Evolutionary conservation across 768 basidiomycete genomes (phyloP), one percentile per base, ranked within the genome.

Genomic region (Agaricus blazei): DNA sequence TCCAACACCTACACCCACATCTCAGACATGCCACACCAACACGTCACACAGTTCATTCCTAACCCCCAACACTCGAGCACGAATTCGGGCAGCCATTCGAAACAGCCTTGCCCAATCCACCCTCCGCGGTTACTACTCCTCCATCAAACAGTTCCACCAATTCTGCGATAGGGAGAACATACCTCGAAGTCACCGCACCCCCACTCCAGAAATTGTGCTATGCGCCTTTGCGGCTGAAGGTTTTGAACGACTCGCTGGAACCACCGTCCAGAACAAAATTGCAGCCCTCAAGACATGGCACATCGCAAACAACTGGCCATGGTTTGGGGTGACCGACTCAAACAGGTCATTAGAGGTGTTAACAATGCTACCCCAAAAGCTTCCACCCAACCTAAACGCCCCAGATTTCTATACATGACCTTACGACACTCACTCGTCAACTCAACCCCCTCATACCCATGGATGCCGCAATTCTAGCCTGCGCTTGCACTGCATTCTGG

Each of bases 271-370:
- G 9, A 68, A 63, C 7, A 70, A 71, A 68, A 28, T 71, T 0
- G 61, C 67, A 0, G 65, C 65, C 0, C 48, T 75, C 0, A 60
- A 68, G 1, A 62, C 65, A 4, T 76, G 74, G 70, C 73, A 77
- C 47, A 57, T 50, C 9, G 36, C 70, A 14, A 64, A 75, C 26
- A 64, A 62, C 14, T 71, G 70, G 4, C 47, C 49, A 0, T 74
- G 73, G 72, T 34, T 60, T 26, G 68, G 68, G 0, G 56, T 3
- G 52, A 60, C 14, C 51, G 67, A 0, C 67, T 71, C 44, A 46
- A 71, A 14, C 47, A 58, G 3, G 57, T 60, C 1, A 59, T 71
- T 0, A 24, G 15, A 1, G 45, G 53, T 0, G 51, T 52, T 4
- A 9, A 43, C 12, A 56, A 52, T 43, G n/a, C 58, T 54, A n/a